Evolutionary conservation across 306 rosid species (phyloP).

Genomic region (Argentina anserina): DNA sequence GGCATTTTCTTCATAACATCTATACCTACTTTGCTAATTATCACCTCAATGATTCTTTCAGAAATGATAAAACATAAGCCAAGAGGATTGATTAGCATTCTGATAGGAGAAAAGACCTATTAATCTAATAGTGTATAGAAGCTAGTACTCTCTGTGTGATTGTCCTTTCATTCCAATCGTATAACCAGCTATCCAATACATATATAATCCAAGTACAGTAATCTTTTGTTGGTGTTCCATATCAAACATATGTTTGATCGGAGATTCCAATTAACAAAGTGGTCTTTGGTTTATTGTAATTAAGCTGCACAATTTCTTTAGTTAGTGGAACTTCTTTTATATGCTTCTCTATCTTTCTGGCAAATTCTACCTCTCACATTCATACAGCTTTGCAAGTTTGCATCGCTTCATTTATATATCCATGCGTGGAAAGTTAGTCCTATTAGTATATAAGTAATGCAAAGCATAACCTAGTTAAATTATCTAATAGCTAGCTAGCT

Average conservation of each 20-base stretch:
- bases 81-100: background rate
- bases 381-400: constrained; percentile 24
- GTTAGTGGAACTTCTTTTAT: constrained; percentile 25
- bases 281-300: constrained; percentile 1
- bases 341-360: constrained; percentile 5
- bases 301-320: background rate
- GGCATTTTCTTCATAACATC: constrained; percentile 3
- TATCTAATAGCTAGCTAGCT: background rate
- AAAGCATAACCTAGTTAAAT: constrained; percentile 3
- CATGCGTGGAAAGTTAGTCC: constrained; percentile 18
- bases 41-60: background rate
- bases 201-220: constrained; percentile 7
- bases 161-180: background rate
- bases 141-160: background rate
- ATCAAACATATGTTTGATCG: constrained; percentile 4
- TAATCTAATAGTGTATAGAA: background rate
- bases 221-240: constrained; percentile 6
- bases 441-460: background rate
- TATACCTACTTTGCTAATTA: background rate
- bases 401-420: constrained; percentile 7
- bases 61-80: constrained; percentile 10
- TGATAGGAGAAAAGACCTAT: background rate
- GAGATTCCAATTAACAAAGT: constrained; percentile 39
- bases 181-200: constrained; percentile 8
- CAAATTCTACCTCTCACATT: constrained; percentile 3